Conservation (phyloP, 2,329 filamentous ascomycete species). For the Cylindrodendrum hubeiense region DNA sequence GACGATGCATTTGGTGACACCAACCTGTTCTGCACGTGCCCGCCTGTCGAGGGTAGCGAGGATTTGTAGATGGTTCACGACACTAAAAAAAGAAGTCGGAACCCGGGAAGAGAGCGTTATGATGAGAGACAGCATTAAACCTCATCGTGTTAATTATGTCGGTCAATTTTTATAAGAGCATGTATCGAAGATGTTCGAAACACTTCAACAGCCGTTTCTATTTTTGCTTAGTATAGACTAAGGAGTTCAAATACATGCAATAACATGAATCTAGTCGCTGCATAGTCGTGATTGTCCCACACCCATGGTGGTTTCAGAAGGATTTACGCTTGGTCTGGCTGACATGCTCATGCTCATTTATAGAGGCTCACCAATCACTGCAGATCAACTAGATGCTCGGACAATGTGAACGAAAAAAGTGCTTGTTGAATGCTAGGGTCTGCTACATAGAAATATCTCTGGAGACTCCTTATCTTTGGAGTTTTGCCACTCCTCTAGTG, state of each 20-base stretch:
- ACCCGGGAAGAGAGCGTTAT: slow-evolving; percentile 23
- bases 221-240: background rate
- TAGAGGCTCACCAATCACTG: too few species aligned
- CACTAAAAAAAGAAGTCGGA: slow-evolving; percentile 25
- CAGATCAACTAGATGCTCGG: too few species aligned
- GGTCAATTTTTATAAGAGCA: background rate
- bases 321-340: background rate
- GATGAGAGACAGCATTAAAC: slow-evolving; percentile 22
- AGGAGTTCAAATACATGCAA: background rate
- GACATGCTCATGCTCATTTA: background rate
- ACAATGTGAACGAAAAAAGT: background rate
- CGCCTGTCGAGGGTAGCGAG: slow-evolving; percentile 77
- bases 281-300: background rate
- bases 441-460: background rate
- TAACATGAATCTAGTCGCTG: background rate
- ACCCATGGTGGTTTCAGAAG: background rate
- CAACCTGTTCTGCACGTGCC: slow-evolving; percentile 96
- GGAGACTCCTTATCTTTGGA: background rate
- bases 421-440: background rate
- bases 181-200: background rate
- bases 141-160: slow-evolving; percentile 5
- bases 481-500: background rate
- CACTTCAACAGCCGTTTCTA: background rate
- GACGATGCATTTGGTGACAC: slow-evolving; percentile 93
- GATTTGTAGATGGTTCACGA: slow-evolving; percentile 28